Evolutionary conservation across 108 stramenopile species (phyloP), one percentile per base, ranked within the genome.

Genomic region (Hondaea fermentalgiana): DNA sequence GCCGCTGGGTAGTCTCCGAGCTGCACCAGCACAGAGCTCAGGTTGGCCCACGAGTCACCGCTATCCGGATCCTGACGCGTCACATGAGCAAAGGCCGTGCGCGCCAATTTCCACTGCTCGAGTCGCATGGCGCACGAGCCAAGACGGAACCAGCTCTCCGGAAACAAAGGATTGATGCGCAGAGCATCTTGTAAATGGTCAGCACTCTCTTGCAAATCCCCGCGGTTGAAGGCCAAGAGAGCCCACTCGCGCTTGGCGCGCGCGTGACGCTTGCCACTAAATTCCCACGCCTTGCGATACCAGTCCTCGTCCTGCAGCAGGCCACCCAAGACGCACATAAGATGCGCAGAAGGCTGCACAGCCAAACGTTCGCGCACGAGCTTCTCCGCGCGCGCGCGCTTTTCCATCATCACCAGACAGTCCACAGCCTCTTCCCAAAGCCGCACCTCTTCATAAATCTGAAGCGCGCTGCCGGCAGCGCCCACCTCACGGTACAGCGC

Each of bases 351-450:
- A 88, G 60, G 88, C 25, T 94, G 92, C 5, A 29, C 58, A 16
- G n/a, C 57, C 57, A 99, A 92, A 16, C 96, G 92, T 91, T 95
- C 94, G n/a, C 95, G 91, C 0, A 98, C 96, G 42, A 98, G 93
- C 87, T 94, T 93, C 90, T 97, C 94, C 16, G 98, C 98, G 60
- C 93, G 95, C 21, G 89, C 93, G n/a, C 93, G 93, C 89, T 95
- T 95, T 87, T 98, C 97, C 72, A 98, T 93, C 49, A 95, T 92
- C 55, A 92, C 91, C 89, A 97, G 97, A 88, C 98, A 99, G 72
- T 97, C 97, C 6, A 98, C 97, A 5, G 97, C 98, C 89, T 99
- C 98, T 90, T 98, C 97, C 98, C 98, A 99, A 53, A 97, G 91
- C 57, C 97, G 97, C 58, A 99, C 94, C 72, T 98, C 97, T 58